phyloP scores from a whole-genome alignment of 306 rosid genomes.

The Castanea mollissima region DNA sequence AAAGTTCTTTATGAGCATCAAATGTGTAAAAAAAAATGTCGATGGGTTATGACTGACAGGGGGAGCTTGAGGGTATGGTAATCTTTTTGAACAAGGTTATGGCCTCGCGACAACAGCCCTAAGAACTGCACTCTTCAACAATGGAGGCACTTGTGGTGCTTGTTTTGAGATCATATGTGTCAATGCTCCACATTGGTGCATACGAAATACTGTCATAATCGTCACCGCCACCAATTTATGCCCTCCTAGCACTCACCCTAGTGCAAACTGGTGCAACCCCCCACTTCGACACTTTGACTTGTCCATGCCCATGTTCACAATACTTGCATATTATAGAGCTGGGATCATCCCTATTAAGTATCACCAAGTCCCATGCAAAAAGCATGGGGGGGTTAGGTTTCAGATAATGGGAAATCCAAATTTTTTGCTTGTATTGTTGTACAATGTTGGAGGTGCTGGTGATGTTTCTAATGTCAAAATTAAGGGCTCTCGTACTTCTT shows the following conservation, averaged over 20 bases:
- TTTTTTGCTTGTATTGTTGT: no score
- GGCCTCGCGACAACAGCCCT: conserved; percentile 15
- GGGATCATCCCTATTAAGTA: no score
- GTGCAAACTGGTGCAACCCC: conserved; percentile 54
- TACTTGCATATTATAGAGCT: no score
- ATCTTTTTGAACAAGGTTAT: no score
- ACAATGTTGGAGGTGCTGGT: no score
- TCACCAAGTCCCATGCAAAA: no score
- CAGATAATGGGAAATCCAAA: no score
- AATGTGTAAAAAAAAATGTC: no score
- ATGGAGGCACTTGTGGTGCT: conserved; percentile 55
- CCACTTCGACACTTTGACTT: no score
- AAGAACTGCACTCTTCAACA: conserved; percentile 56
- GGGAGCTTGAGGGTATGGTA: conserved; percentile 44
- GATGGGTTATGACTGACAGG: conserved; percentile 16
- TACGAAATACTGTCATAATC: conserved; percentile 24
- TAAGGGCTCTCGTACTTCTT: conserved; percentile 19
- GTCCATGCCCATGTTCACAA: no score
- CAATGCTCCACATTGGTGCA: conserved; percentile 50
- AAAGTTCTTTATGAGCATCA: no score
- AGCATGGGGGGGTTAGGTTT: no score
- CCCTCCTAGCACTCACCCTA: conserved; percentile 37
- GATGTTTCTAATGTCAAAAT: conserved; percentile 19
- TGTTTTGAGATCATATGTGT: conserved; percentile 56
- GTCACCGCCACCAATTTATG: conserved; percentile 66